Evolutionary conservation across 305 asterid genomes (phyloP), one percentile per base, ranked within the genome.

Genomic region (Fraxinus velutina): DNA sequence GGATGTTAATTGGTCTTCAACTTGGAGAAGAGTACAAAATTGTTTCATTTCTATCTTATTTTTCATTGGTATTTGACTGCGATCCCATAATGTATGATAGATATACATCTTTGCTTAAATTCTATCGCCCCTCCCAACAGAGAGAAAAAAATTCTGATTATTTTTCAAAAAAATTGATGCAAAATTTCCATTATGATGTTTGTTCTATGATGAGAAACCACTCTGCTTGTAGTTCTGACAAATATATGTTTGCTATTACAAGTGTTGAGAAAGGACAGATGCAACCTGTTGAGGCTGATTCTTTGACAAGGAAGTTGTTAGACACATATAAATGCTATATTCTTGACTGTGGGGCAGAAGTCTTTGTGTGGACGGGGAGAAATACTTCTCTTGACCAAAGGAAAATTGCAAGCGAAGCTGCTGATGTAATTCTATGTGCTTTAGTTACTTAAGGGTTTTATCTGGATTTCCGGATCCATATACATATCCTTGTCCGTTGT

Each of bases 331-430:
- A 86, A 87, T 91, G 96, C 89, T 92, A 93, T 86, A 85, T 96
- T 81, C 93, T 96, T 77, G 98, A 96, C 81, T 93, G 96, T 68
- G 98, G 98, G 81, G 21, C 79, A n/a, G 98, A 94, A 81, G 87
- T 91, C 82, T 94, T 93, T 89, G 91, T 94, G 82, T 96, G 99
- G 99, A 89, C 91, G 83, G 99, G 99, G 24, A 91, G 91, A 89
- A 88, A 33, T 88, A 96, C 99, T 85, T 85, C 95, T 83, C 94
- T 96, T 75, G 94, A 91, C 81, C 93, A 88, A 85, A 90, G 97
- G 76, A 96, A 96, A 91, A 84, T 89, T 85, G 96, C 97, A 84
- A 90, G 91, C 83, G 85, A 87, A 78, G 91, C 92, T 24, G 90
- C 94, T 83, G 97, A 94, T 92, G 99, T 97, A 94, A 87, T 84